These are phyloP conservation scores for Candida corydali DNA, from an alignment of 805 yeast genomes.

Conservation along the genomic window DNA sequence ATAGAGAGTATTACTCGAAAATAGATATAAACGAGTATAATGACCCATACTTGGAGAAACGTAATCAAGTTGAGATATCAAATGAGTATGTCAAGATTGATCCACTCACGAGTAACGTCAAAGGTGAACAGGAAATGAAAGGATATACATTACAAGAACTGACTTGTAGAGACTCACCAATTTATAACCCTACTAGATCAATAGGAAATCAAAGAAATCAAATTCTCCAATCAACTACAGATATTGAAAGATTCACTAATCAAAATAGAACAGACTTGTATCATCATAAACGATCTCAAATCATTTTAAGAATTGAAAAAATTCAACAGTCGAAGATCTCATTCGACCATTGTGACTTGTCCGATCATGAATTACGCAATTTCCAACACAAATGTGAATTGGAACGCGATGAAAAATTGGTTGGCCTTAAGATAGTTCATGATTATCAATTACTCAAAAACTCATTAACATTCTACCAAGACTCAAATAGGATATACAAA, in stretches of 20 bases:
- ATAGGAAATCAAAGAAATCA: too few relatives aligned
- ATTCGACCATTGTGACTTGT: slow-evolving; percentile 17
- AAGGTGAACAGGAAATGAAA: too few relatives aligned
- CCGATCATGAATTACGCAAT: slow-evolving; percentile 26
- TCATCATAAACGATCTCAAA: slow-evolving; percentile 17
- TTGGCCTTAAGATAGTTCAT: slow-evolving; percentile 26
- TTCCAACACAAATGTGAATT: slow-evolving; percentile 16
- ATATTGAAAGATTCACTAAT: too few relatives aligned
- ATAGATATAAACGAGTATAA: slow-evolving; percentile 19
- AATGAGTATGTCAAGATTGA: slow-evolving; percentile 4
- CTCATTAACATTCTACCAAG: slow-evolving; percentile 31
- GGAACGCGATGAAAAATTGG: slow-evolving; percentile 29
- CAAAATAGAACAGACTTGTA: slow-evolving; percentile 19
- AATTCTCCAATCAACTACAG: too few relatives aligned
- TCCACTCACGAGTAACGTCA: too few relatives aligned
- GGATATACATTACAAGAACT: too few relatives aligned
- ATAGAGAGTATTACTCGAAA: slow-evolving; percentile 14
- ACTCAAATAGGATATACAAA: slow-evolving; percentile 32
- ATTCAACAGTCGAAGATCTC: slow-evolving; percentile 22
- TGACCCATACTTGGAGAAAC: slow-evolving; percentile 16
- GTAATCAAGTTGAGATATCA: slow-evolving; percentile 7
- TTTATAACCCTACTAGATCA: too few relatives aligned
- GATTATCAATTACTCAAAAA: slow-evolving; percentile 30
- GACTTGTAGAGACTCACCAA: too few relatives aligned
- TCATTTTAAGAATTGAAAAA: slow-evolving; percentile 21